Conservation (phyloP, 371 early-diverging fungal species). For the Mortierella sp. region DNA sequence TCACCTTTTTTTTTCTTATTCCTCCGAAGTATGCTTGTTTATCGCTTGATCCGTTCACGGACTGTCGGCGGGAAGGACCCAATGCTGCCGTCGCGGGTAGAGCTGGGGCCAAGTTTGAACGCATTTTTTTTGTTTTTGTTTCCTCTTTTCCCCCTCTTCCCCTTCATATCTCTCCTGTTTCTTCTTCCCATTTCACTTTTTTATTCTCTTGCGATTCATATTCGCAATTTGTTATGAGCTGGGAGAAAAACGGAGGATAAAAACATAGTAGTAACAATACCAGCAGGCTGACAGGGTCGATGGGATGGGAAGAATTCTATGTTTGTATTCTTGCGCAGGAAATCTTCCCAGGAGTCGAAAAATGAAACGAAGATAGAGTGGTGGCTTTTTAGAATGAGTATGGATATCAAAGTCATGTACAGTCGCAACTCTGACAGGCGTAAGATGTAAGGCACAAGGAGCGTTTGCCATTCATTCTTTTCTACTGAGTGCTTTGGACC, state of each 20-base stretch:
- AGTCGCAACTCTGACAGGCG: no score
- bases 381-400: no score
- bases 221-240: not conserved
- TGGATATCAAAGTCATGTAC: no score
- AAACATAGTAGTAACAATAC: not conserved
- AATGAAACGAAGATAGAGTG: no score
- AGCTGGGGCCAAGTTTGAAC: conserved; percentile 44
- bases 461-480: no score
- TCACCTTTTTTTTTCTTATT: not conserved
- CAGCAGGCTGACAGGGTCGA: not conserved
- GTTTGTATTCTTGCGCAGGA: not conserved
- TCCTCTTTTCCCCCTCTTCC: not conserved
- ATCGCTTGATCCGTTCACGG: conserved; percentile 9
- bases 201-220: not conserved
- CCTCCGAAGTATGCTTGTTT: not conserved
- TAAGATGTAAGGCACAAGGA: no score
- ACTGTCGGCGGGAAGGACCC: conserved; percentile 4
- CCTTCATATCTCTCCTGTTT: not conserved
- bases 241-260: conserved; percentile 3
- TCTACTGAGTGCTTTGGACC: no score
- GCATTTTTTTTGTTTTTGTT: conserved; percentile 16
- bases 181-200: not conserved
- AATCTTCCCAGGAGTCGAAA: not conserved
- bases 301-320: not conserved
- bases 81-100: conserved; percentile 32